Evolutionary conservation across 1,284 basidiomycete species (phyloP).

Genomic region (Rhizoctonia solani): DNA sequence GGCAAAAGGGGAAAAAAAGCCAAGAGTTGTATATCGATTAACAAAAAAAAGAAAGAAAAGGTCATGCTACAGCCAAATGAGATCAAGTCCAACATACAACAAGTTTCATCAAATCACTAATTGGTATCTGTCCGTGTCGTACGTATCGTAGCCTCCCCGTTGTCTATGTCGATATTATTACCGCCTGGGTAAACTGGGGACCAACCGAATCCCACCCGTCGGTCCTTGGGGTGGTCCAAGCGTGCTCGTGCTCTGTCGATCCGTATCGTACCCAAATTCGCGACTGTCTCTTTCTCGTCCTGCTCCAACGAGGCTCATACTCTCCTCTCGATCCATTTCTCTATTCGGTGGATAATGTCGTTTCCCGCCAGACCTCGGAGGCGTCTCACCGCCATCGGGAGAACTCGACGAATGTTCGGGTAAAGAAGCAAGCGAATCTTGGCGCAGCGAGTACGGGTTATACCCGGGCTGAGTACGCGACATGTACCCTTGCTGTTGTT

Average conservation of each 20-base stretch:
- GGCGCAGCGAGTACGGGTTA: conserved; percentile 1
- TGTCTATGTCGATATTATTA: too few relatives aligned
- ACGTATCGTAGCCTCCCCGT: too few relatives aligned
- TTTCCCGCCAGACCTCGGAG: conserved; percentile 38
- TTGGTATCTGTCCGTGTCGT: too few relatives aligned
- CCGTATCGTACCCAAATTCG: conserved; percentile 35
- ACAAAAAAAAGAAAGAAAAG: background rate
- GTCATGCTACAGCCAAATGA: background rate
- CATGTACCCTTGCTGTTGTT: too few relatives aligned
- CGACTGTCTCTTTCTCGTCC: too few relatives aligned
- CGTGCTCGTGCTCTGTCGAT: background rate
- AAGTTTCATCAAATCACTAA: background rate
- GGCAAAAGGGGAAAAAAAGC: too few relatives aligned
- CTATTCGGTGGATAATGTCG: conserved; percentile 46
- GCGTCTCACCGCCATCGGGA: conserved; percentile 39
- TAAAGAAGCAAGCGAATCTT: conserved; percentile 19
- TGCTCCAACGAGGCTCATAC: conserved; percentile 48
- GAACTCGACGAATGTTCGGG: conserved; percentile 2
- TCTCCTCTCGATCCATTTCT: conserved; percentile 51
- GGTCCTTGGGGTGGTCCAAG: background rate
- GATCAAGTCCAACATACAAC: background rate
- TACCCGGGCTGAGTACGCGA: conserved; percentile 38
- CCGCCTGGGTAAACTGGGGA: conserved; percentile 34
- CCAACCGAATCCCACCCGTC: conserved; percentile 34
- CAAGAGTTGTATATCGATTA: too few relatives aligned